Evolutionary conservation across 495 filamentous ascomycete species (phyloP).

Genomic region (Viridothelium virens): DNA sequence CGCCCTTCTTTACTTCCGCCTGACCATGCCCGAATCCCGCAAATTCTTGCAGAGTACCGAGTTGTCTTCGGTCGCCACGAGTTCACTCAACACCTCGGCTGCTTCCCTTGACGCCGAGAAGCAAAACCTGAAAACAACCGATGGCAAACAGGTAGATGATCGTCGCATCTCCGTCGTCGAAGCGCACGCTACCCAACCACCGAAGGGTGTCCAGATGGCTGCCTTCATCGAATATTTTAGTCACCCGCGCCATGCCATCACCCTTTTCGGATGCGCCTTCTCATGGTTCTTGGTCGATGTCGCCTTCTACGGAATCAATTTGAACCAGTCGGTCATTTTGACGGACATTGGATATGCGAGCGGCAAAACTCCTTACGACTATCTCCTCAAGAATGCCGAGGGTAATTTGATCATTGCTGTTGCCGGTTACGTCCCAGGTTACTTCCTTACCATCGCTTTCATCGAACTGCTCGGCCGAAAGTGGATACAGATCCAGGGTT

Average conservation of each 20-base stretch:
- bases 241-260: constrained; percentile 26
- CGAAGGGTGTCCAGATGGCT: constrained; percentile 18
- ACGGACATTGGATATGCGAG: constrained; percentile 32
- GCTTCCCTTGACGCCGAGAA: neutral
- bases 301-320: constrained; percentile 38
- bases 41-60: constrained; percentile 21
- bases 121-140: constrained; percentile 10
- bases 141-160: constrained; percentile 9
- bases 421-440: constrained; percentile 36
- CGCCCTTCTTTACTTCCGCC: constrained; percentile 19
- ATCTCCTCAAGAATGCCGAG: constrained; percentile 31
- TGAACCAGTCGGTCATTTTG: constrained; percentile 37
- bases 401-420: constrained; percentile 36
- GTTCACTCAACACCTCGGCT: neutral
- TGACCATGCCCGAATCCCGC: constrained; percentile 27
- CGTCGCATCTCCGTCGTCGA: constrained; percentile 12
- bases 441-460: constrained; percentile 35
- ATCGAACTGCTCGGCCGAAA: constrained; percentile 33
- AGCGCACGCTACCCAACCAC: neutral
- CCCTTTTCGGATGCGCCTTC: constrained; percentile 20
- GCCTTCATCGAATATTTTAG: constrained; percentile 27
- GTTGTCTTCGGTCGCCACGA: neutral
- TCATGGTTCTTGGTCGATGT: constrained; percentile 32
- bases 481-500: constrained; percentile 32
- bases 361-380: constrained; percentile 31